Evolutionary conservation across 2,329 filamentous ascomycete genomes (phyloP), one percentile per base, ranked within the genome.

Genomic region (Karstenula rhodostoma): DNA sequence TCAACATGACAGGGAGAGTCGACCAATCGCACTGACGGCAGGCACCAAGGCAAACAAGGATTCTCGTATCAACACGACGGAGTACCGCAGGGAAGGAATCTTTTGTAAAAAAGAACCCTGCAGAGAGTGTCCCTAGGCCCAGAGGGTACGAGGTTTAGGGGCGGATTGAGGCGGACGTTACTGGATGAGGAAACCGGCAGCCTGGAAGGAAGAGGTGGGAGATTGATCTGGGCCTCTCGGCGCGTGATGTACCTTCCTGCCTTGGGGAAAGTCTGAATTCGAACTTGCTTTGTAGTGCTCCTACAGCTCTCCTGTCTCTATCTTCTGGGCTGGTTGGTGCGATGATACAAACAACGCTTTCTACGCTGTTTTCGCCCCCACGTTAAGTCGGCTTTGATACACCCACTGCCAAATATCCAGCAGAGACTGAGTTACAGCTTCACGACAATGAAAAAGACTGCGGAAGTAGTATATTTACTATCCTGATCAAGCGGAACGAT

Each of bases 161-260:
- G 48, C 48, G 15, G 15, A 37, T n/a, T 13, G 15, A 19, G 23
- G 22, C 2, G 10, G 10, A 9, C 50, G 22, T 25, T 53, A 29
- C 50, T 37, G 22, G 15, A 53, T 43, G n/a, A 27, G 50, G 50
- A 53, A 53, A 37, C 27, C 37, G 35, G 37, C 50, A 53, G 50
- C 50, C 50, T 53, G 25, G 37, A 32, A 53, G 50, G 50, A 53
- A 53, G 33, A 12, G 25, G 23, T 6, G 7, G 40, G 40, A 43
- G n/a, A 43, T 43, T 43, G 40, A n/a, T 8, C 40, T 19, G 8
- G 40, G 40, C n/a, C n/a, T 3, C n/a, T 43, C 17, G 40, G n/a
- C 17, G 19, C 40, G 7, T 22, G 40, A 32, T n/a, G n/a, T n/a
- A n/a, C n/a, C n/a, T n/a, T n/a, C n/a, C n/a, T n/a, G n/a, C n/a